Conservation (phyloP, 257 asterid species). For the Oldenlandia corymbosa region DNA sequence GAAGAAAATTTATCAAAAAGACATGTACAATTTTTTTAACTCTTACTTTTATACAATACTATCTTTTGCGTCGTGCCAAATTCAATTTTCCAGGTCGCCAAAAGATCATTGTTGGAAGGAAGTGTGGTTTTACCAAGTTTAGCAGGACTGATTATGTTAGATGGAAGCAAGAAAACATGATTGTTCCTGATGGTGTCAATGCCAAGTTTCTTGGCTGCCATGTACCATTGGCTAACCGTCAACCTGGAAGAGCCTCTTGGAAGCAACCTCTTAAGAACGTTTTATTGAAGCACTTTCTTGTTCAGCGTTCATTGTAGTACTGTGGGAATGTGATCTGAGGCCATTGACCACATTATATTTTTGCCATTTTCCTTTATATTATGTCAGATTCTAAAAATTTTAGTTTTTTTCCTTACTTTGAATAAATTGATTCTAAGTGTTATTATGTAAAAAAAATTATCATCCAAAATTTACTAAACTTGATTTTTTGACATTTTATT, state of each 20-base stretch:
- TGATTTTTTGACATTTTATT: no score
- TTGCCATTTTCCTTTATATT: background rate
- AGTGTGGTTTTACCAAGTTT: constrained; percentile 80
- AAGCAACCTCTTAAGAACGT: constrained; percentile 13
- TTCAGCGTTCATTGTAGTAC: constrained; percentile 1
- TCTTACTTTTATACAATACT: no score
- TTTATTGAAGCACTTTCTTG: background rate
- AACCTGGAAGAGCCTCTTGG: constrained; percentile 37
- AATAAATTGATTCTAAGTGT: no score
- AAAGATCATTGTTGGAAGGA: constrained; percentile 86
- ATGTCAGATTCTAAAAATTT: background rate
- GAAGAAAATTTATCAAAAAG: no score
- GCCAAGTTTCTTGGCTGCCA: constrained; percentile 57
- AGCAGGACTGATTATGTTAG: constrained; percentile 54
- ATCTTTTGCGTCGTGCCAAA: constrained; percentile 83
- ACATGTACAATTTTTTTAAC: no score
- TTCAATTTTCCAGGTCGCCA: constrained; percentile 91
- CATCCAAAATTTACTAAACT: no score
- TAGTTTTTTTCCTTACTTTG: no score
- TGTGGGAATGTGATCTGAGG: background rate
- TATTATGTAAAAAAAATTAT: no score
- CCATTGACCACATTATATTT: background rate
- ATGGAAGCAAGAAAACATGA: constrained; percentile 68
- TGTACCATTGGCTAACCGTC: constrained; percentile 35
- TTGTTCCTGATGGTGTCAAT: constrained; percentile 66